phyloP scores from a whole-genome alignment of 2,329 filamentous ascomycete species.

The Phaeoacremonium minimum region DNA sequence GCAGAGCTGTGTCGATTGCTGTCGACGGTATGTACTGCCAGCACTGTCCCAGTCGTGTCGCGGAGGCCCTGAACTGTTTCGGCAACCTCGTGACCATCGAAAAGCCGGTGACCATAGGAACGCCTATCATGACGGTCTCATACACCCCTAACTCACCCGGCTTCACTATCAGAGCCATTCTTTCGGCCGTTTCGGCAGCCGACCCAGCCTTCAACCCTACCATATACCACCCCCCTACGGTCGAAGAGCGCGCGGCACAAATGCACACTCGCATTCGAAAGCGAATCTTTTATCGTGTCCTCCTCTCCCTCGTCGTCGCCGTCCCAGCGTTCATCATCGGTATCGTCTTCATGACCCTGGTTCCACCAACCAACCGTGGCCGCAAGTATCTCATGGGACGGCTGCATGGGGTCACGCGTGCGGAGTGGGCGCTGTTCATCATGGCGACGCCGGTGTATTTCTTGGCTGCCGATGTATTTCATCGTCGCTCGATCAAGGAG shows the following conservation, averaged over 20 bases:
- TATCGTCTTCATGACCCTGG: conserved; percentile 83
- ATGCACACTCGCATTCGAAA: conserved; percentile 68
- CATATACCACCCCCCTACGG: conserved; percentile 73
- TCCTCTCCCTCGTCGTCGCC: conserved; percentile 63
- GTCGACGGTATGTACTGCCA: conserved; percentile 72
- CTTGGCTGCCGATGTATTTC: conserved; percentile 80
- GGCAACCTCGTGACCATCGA: conserved; percentile 46
- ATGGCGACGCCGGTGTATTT: conserved; percentile 84
- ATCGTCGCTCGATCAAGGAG: conserved; percentile 73
- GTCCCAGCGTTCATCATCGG: conserved; percentile 84
- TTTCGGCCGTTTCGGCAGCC: conserved; percentile 59
- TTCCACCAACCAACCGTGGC: conserved; percentile 52
- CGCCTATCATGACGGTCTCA: conserved; percentile 64
- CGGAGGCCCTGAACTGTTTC: conserved; percentile 49
- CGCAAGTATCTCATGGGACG: conserved; percentile 66
- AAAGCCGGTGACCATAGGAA: conserved; percentile 48
- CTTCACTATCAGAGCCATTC: conserved; percentile 72
- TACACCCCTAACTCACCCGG: conserved; percentile 65
- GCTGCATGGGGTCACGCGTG: conserved; percentile 66
- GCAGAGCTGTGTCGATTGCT: conserved; percentile 58
- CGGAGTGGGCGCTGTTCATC: conserved; percentile 74
- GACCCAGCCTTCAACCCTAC: conserved; percentile 63
- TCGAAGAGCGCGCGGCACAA: conserved; percentile 73
- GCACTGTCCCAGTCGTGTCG: conserved; percentile 62
- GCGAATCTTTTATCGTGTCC: conserved; percentile 64